Evolutionary conservation across 768 basidiomycete species (phyloP).

Genomic region (Leccinellum albellum): DNA sequence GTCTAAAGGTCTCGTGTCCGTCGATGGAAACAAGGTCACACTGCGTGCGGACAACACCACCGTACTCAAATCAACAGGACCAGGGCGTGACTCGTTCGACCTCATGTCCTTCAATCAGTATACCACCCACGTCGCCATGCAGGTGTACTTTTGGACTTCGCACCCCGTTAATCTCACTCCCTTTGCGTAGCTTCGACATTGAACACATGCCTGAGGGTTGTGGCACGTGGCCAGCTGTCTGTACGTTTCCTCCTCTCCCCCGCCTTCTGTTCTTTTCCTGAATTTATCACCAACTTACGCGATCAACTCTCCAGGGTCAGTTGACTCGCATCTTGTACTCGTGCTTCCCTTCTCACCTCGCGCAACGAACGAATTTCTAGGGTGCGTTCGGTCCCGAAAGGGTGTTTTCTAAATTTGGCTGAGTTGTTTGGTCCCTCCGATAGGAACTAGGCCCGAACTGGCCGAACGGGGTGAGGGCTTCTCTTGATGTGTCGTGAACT

Average conservation of each 20-base stretch:
- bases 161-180: neutral
- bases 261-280: neutral
- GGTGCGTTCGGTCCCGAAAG: constrained; percentile 7
- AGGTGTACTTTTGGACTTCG: neutral
- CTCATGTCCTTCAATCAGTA: constrained; percentile 30
- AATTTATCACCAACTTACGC: neutral
- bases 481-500: neutral
- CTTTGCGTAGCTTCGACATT: constrained; percentile 32
- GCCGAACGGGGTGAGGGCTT: constrained; percentile 20
- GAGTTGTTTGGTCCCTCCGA: neutral
- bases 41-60: constrained; percentile 36
- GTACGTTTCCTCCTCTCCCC: constrained; percentile 17
- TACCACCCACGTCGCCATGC: constrained; percentile 34
- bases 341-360: neutral
- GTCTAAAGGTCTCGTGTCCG: constrained; percentile 55
- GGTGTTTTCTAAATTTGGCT: neutral
- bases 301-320: constrained; percentile 12
- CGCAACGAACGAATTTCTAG: constrained; percentile 5
- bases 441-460: constrained; percentile 29
- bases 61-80: constrained; percentile 24
- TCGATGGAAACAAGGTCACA: constrained; percentile 39
- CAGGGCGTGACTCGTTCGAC: constrained; percentile 37
- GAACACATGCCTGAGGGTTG: constrained; percentile 38
- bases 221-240: constrained; percentile 38
- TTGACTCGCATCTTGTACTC: neutral